phyloP scores from a whole-genome alignment of 2,329 filamentous ascomycete species.

The Hypoxylon sp. region DNA sequence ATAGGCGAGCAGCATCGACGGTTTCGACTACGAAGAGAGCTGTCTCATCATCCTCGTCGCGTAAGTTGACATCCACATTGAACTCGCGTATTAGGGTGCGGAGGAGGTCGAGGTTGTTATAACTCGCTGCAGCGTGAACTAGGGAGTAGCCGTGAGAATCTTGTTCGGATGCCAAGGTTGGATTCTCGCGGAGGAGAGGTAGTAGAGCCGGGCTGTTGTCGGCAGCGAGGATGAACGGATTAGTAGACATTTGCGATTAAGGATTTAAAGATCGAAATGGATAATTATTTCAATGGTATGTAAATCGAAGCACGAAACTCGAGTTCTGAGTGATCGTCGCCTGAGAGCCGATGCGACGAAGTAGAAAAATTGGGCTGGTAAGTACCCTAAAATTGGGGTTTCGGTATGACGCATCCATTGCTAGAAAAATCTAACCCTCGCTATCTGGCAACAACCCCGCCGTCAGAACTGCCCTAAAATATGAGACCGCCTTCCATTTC shows the following conservation, averaged over 20 bases:
- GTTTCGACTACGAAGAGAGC: conserved; percentile 94
- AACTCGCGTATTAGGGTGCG: conserved; percentile 81
- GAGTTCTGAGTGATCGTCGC: not conserved
- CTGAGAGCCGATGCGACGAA: not conserved
- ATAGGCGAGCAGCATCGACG: conserved; percentile 78
- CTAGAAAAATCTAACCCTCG: conserved; percentile 1
- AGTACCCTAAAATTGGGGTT: too few relatives aligned
- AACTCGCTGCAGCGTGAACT: conserved; percentile 92
- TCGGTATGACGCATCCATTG: conserved; percentile 47
- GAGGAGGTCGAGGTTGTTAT: conserved; percentile 86
- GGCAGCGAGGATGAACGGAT: conserved; percentile 82
- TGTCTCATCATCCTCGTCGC: conserved; percentile 92
- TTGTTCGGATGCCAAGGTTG: conserved; percentile 81
- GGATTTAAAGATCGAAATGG: not conserved
- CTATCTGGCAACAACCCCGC: conserved; percentile 11
- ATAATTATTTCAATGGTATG: not conserved
- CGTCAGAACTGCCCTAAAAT: conserved; percentile 5
- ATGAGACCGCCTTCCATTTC: conserved; percentile 31
- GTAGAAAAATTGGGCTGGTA: not conserved
- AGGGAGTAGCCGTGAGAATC: conserved; percentile 96
- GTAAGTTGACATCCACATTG: conserved; percentile 81
- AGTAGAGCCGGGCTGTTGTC: conserved; percentile 83
- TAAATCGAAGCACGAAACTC: not conserved
- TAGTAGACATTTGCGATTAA: conserved; percentile 63
- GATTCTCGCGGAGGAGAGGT: conserved; percentile 78